Evolutionary conservation across 2,329 filamentous ascomycete species (phyloP).

Genomic region (Cladorrhinum sp.): DNA sequence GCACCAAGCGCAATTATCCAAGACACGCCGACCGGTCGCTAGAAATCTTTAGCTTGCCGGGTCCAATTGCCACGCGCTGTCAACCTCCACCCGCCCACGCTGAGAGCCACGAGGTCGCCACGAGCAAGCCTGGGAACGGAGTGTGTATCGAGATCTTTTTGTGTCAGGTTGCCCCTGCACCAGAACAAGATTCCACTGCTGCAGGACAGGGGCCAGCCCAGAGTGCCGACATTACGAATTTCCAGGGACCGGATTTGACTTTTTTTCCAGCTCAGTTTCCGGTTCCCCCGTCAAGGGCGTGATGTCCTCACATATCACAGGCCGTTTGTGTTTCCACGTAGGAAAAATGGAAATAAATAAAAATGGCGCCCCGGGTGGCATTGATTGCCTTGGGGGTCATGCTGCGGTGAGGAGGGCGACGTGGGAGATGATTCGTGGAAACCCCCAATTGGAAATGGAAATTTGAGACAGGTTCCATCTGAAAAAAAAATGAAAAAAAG

Average conservation of each 20-base stretch:
- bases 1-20: background rate
- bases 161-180: conserved; percentile 4
- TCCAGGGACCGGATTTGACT: background rate
- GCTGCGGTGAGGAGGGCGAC: background rate
- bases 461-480: background rate
- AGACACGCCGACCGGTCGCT: conserved; percentile 6
- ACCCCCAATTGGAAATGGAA: background rate
- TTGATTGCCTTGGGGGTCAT: background rate
- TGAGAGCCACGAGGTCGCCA: conserved; percentile 22
- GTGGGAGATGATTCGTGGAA: background rate
- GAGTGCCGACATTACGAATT: conserved; percentile 3
- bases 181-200: conserved; percentile 1
- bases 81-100: background rate
- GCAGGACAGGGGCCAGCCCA: conserved; percentile 3
- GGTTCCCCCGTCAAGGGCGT: background rate
- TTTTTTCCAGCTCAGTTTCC: background rate
- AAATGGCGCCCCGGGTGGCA: background rate
- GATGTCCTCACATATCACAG: background rate
- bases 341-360: background rate
- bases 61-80: conserved; percentile 15
- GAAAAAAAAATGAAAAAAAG: background rate
- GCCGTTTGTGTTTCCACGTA: background rate
- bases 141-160: conserved; percentile 7
- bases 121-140: background rate
- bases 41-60: conserved; percentile 9